Evolutionary conservation across 257 asterid species (phyloP).

Genomic region (Scutellaria baicalensis): DNA sequence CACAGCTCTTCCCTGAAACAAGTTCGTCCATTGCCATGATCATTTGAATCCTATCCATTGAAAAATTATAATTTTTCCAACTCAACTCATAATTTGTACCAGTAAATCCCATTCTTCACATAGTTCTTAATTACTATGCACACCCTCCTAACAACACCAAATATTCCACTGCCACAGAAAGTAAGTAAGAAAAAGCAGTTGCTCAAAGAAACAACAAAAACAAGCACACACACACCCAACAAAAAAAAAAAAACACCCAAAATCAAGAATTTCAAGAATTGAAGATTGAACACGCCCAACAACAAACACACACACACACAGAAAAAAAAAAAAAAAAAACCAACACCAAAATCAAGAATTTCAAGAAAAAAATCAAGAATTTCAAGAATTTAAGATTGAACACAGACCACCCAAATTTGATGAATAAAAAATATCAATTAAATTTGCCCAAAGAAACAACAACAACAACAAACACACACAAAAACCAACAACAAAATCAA

Average conservation of each 20-base stretch:
- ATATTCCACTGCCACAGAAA: not conserved
- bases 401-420: too few relatives aligned
- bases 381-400: too few relatives aligned
- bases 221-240: too few relatives aligned
- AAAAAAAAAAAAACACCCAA: too few relatives aligned
- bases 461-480: not conserved
- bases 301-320: too few relatives aligned
- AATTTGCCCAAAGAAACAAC: not conserved
- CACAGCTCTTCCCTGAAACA: not conserved
- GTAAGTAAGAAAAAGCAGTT: not conserved
- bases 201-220: too few relatives aligned
- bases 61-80: not conserved
- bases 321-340: too few relatives aligned
- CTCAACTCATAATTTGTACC: not conserved
- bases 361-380: too few relatives aligned
- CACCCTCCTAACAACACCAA: not conserved
- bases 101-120: not conserved
- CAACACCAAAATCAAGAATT: too few relatives aligned
- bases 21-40: not conserved
- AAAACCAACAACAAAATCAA: not conserved
- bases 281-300: slow-evolving; percentile 42
- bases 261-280: not conserved
- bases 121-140: not conserved
- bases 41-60: not conserved
- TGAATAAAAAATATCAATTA: too few relatives aligned